Evolutionary conservation across 352 stramenopile species (phyloP).

Genomic region (Pythium utonaiense): DNA sequence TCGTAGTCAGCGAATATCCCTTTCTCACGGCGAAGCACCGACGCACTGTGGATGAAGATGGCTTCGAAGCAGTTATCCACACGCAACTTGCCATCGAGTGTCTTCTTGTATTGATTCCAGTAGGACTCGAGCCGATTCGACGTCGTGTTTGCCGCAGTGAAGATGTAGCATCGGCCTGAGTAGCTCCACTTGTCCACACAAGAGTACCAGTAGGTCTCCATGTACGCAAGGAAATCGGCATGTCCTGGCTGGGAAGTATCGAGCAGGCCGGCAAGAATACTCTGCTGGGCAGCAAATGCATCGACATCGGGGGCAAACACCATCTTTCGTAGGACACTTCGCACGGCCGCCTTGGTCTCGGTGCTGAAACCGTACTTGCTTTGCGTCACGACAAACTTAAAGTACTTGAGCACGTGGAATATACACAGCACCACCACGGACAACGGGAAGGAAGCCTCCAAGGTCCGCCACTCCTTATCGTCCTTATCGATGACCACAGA

Average conservation of each 20-base stretch:
- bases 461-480: conserved; percentile 10
- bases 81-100: not conserved
- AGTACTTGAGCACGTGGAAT: conserved; percentile 16
- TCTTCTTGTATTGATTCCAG: conserved; percentile 8
- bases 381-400: conserved; percentile 1
- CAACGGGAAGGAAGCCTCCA: conserved; percentile 2
- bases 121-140: conserved; percentile 11
- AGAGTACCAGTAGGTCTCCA: conserved; percentile 5
- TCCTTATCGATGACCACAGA: conserved; percentile 27
- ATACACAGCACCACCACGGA: conserved; percentile 13
- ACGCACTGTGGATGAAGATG: not conserved
- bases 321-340: not conserved
- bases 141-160: conserved; percentile 13
- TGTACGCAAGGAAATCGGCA: not conserved
- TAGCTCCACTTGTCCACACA: conserved; percentile 11
- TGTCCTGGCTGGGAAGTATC: not conserved
- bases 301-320: not conserved
- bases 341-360: not conserved
- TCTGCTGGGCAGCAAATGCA: not conserved
- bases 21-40: conserved; percentile 3
- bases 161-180: not conserved
- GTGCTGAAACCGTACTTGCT: not conserved
- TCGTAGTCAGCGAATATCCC: not conserved
- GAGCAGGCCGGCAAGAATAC: not conserved
- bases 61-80: conserved; percentile 10